Evolutionary conservation across 2,329 filamentous ascomycete species (phyloP), one percentile per base, ranked within the genome.

Genomic region (Penicillium sumatraense): DNA sequence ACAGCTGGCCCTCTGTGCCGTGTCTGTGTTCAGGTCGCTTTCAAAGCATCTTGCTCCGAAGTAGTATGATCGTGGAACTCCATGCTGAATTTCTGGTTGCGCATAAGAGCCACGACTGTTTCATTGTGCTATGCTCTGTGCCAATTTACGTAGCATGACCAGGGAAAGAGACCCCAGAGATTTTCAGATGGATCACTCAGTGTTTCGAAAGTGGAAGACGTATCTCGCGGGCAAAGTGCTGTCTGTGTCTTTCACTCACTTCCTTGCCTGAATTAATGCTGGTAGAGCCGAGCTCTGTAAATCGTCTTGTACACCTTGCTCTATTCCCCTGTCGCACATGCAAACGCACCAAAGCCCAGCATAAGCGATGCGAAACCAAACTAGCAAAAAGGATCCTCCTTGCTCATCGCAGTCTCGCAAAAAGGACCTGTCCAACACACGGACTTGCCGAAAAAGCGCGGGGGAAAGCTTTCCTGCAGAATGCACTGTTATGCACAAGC

Each of bases 371-470:
- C 42, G 33, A 9, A 46, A 29, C 16, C 16, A n/a, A 31, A 46
- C 16, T 31, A 46, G 42, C 42, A 7, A 45, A 46, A 46, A 46
- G 42, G 42, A 46, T 46, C 1, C 42, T 46, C 42, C 27, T 46
- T 46, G 42, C 42, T 46, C 42, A 46, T 46, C 42, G 42, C 42
- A 46, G 18, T 20, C 26, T 31, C 26, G 26, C 10, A 46, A 24
- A 18, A 18, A 29, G 11, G 26, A 3, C 42, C 42, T 46, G 42
- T 46, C 42, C 42, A 7, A 33, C 42, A 33, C 42, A 46, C 42
- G 42, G 42, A 31, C 42, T 46, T 11, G 42, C 42, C 42, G 42
- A 46, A 20, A 16, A 31, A 29, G 7, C 14, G 42, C 42, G 42
- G 26, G 42, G 41, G 42, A 13, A 21, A 24, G 8, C 21, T 27